These are phyloP conservation scores for Cryoendolithus antarcticus DNA, from an alignment of 2,329 filamentous ascomycete genomes.

Conservation along the genomic window DNA sequence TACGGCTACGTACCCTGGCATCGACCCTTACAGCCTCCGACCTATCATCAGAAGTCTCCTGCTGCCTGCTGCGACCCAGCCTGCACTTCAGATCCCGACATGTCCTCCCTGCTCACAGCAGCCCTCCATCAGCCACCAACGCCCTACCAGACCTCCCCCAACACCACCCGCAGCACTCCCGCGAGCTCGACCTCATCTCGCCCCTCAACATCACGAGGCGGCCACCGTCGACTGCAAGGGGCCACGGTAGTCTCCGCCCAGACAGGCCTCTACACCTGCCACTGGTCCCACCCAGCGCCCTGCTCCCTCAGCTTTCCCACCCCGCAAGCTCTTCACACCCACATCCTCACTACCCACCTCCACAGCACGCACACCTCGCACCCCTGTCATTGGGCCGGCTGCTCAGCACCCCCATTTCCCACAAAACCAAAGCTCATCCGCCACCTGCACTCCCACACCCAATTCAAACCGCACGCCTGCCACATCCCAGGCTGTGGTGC, in stretches of 20 bases:
- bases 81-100: not conserved
- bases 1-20: constrained; percentile 5
- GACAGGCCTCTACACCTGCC: constrained; percentile 4
- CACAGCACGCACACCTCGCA: constrained; percentile 22
- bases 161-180: constrained; percentile 4
- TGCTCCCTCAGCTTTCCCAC: constrained; percentile 26
- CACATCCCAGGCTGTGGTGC: constrained; percentile 44
- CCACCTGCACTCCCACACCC: constrained; percentile 54
- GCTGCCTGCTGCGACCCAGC: not conserved
- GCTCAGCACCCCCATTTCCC: constrained; percentile 35
- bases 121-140: constrained; percentile 1
- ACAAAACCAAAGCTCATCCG: constrained; percentile 47
- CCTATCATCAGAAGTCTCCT: too few species aligned
- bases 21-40: constrained; percentile 1
- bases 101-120: constrained; percentile 4
- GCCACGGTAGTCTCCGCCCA: constrained; percentile 3
- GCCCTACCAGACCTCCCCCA: constrained; percentile 1
- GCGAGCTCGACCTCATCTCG: constrained; percentile 5
- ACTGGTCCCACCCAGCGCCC: constrained; percentile 1
- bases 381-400: constrained; percentile 39
- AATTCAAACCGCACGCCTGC: constrained; percentile 36
- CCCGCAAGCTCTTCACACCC: constrained; percentile 42
- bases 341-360: constrained; percentile 40
- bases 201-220: constrained; percentile 3
- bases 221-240: constrained; percentile 6